These are phyloP conservation scores for Tilletia indica DNA, from an alignment of 1,284 basidiomycete genomes.

Conservation along the genomic window DNA sequence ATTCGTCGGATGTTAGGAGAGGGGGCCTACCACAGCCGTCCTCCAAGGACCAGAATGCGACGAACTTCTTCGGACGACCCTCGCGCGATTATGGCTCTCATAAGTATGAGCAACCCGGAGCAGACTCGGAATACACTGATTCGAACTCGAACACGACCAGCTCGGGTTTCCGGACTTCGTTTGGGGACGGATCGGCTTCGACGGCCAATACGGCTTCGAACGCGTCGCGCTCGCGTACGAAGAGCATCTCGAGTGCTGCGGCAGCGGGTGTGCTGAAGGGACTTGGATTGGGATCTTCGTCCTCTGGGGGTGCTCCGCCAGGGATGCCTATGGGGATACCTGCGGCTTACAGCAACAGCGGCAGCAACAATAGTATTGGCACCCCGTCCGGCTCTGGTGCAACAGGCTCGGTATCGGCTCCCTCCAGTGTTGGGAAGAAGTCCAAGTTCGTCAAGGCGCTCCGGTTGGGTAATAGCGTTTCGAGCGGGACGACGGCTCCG, in stretches of 20 bases:
- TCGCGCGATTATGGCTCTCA: neutral
- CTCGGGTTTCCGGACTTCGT: neutral
- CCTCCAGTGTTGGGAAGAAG: constrained; percentile 27
- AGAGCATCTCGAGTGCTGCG: constrained; percentile 41
- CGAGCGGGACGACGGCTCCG: neutral
- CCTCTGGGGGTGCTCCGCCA: neutral
- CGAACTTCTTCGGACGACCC: constrained; percentile 6
- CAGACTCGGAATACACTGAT: neutral
- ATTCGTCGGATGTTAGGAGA: constrained; percentile 1
- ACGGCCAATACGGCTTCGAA: constrained; percentile 23
- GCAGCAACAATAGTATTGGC: too few species aligned
- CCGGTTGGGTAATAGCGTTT: constrained; percentile 24
- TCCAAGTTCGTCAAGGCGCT: constrained; percentile 44
- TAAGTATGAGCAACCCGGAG: neutral
- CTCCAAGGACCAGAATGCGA: neutral
- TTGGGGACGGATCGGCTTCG: constrained; percentile 14
- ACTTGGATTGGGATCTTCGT: constrained; percentile 31
- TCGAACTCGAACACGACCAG: neutral
- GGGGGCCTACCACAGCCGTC: neutral
- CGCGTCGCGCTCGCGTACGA: constrained; percentile 32
- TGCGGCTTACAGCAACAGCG: too few species aligned
- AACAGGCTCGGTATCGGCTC: neutral
- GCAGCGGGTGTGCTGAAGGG: constrained; percentile 47
- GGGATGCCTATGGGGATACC: too few species aligned
- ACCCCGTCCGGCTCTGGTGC: too few species aligned